Percentiles rank a stretch among this genome's conserved stretches.
phyloP scores from a whole-genome alignment of 176 grass and related monocot species.

The Bothriochloa decipiens region DNA sequence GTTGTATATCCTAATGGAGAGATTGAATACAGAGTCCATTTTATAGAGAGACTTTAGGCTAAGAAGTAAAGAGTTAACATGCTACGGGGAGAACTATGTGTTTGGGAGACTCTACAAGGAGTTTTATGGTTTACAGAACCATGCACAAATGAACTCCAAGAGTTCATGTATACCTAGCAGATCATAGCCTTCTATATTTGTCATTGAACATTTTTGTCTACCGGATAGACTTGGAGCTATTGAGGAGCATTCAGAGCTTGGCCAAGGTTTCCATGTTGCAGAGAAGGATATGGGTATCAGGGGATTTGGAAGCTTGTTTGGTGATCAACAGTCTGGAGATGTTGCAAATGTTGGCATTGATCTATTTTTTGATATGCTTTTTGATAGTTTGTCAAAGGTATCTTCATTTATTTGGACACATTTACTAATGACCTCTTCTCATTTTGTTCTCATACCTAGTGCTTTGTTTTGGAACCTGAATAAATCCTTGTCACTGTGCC shows the following conservation, averaged over 20 bases:
- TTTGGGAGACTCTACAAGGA: neutral
- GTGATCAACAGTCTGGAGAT: conserved; percentile 96
- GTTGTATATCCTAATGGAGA: neutral
- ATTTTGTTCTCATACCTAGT: conserved; percentile 10
- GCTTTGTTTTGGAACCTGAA: conserved; percentile 8
- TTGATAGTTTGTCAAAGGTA: conserved; percentile 96
- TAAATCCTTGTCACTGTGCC: neutral
- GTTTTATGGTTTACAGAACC: neutral
- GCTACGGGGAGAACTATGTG: neutral
- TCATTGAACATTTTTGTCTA: conserved; percentile 37
- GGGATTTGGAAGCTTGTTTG: conserved; percentile 94
- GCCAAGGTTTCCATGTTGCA: conserved; percentile 93
- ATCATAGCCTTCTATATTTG: neutral
- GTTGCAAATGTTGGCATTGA: conserved; percentile 97
- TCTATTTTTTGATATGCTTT: conserved; percentile 99
- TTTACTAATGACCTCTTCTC: neutral
- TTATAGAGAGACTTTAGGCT: neutral
- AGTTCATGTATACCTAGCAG: neutral
- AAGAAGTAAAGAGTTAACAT: neutral
- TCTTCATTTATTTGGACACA: conserved; percentile 1
- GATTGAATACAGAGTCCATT: neutral
- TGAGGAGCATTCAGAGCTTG: conserved; percentile 82
- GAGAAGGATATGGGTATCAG: conserved; percentile 98
- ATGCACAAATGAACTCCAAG: neutral
- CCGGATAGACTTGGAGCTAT: conserved; percentile 93